These are phyloP conservation scores for Thielaviopsis ethacetica DNA, from an alignment of 2,329 filamentous ascomycete genomes.

Conservation along the genomic window DNA sequence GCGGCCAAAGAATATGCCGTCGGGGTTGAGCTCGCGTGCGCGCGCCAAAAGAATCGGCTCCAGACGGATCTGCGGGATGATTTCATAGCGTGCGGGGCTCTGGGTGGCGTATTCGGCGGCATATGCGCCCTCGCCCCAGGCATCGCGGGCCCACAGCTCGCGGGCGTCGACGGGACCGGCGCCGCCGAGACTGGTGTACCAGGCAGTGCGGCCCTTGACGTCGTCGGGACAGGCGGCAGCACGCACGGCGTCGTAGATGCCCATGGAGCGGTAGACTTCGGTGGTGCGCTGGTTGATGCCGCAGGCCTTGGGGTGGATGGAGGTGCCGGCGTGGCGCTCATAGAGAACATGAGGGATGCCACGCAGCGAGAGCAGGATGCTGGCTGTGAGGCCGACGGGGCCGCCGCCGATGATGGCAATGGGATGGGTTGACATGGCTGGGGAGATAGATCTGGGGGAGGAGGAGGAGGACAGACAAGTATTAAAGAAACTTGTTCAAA, in stretches of 20 bases:
- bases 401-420: constrained; percentile 5
- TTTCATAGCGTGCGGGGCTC: constrained; percentile 2
- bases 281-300: constrained; percentile 8
- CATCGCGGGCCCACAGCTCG: constrained; percentile 2
- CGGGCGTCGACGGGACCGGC: not conserved
- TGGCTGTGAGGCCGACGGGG: constrained; percentile 3
- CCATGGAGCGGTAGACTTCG: constrained; percentile 3
- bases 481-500: no score
- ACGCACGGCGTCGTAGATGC: constrained; percentile 2
- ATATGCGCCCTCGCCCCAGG: constrained; percentile 6
- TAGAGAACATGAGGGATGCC: constrained; percentile 4
- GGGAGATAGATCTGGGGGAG: constrained; percentile 10
- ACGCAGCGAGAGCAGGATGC: constrained; percentile 5
- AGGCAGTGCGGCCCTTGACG: constrained; percentile 7
- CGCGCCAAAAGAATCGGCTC: constrained; percentile 3
- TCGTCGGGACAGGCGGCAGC: constrained; percentile 1
- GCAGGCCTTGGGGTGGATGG: constrained; percentile 7
- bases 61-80: constrained; percentile 9
- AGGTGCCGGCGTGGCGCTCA: constrained; percentile 4
- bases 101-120: constrained; percentile 3
- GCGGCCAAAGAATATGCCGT: constrained; percentile 4
- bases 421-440: not conserved
- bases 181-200: constrained; percentile 4
- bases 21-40: constrained; percentile 3
- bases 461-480: constrained; percentile 15